Base-by-base conservation (phyloP, 495 filamentous ascomycete genomes). In the Aspergillus campestris region DNA sequence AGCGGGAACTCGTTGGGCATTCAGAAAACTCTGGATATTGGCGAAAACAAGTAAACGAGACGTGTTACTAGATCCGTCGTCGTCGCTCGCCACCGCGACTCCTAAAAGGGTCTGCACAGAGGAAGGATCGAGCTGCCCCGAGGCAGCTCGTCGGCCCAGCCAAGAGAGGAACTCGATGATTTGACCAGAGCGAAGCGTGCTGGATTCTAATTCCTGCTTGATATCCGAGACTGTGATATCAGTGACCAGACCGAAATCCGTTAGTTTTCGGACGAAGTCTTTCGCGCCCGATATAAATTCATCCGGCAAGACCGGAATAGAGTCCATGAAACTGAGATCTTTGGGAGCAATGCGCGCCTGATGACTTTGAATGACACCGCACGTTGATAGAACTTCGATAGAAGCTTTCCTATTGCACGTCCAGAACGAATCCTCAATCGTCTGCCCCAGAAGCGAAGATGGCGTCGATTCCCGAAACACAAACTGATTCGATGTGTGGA, bases 401-500 rank as follows among this genome's bases (percentile, higher is more conserved):
- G 79, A 82, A 1, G 81, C 74, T 31, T 81, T 80, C 51, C 81
- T 86, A 58, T 84, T 88, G 40, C 86, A 87, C 47, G 79, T 90
- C 92, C 92, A 99, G 58, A 97, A 99, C 1, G 86, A 86, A 61
- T 94, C 84, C 61, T 94, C 87, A 45, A 97, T 89, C 40, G 83
- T 83, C 44, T 84, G 75, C 1, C 87, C 86, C 18, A 97, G 81
- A 39, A 83, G 66, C 3, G 78, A 75, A 42, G 83, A 89, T 3
- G 94, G 94, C 0, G 94, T 96, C 3, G 92, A 95, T 52, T 94
- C 86, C 12, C 72, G 72, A 50, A 87, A 95, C 0, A 82, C 85
- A 55, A 90, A 99, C 29, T 90, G 89, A 27, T 72, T 73, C 7
- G 71, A 65, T 29, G 67, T 71, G 53, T 94, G 85, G 24, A 87